A percentile compares a stretch with the other conserved stretches of the same genome.
Evolutionary conservation across 306 rosid genomes (phyloP).

Genomic region (Nissolia schottii): DNA sequence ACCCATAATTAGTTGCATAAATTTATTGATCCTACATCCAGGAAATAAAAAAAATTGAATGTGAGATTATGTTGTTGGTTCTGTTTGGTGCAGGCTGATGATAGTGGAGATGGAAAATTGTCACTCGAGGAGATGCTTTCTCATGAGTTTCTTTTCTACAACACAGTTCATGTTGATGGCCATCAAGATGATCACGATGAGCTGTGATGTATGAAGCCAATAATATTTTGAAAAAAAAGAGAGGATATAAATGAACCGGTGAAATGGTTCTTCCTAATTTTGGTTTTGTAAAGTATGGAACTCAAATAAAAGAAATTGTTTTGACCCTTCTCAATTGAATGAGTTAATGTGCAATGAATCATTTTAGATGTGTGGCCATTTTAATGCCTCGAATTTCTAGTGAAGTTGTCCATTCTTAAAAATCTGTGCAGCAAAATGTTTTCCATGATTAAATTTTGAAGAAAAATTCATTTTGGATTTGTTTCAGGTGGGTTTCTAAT

Average conservation of each 20-base stretch:
- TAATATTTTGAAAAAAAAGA: neutral
- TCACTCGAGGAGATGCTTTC: constrained; percentile 62
- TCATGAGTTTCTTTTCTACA: constrained; percentile 52
- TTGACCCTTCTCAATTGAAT: neutral
- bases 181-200: constrained; percentile 35
- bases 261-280: neutral
- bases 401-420: neutral
- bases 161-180: constrained; percentile 29
- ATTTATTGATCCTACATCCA: neutral
- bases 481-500: neutral
- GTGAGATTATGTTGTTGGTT: neutral
- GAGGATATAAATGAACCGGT: neutral
- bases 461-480: neutral
- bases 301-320: neutral
- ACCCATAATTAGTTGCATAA: neutral
- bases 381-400: neutral
- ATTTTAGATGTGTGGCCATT: neutral
- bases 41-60: neutral
- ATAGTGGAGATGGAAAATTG: constrained; percentile 48
- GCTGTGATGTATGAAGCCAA: constrained; percentile 17
- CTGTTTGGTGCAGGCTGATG: constrained; percentile 59
- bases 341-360: neutral
- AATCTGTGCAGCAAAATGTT: neutral
- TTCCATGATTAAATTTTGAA: neutral
- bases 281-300: neutral